Base-by-base conservation (phyloP, 805 yeast species). In the Yarrowia osloensis region DNA sequence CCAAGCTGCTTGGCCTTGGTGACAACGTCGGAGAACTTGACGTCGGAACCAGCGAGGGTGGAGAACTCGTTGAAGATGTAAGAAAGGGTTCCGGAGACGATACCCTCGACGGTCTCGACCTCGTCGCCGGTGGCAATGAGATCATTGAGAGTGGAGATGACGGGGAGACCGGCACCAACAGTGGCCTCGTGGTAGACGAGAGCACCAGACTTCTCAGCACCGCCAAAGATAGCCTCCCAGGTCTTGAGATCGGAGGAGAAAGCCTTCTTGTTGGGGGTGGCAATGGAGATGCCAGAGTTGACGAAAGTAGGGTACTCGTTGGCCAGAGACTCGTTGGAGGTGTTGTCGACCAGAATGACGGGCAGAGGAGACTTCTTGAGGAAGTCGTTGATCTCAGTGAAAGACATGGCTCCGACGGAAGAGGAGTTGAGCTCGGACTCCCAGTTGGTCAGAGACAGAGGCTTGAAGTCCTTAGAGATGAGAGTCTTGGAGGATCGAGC, bases 261-360 rank as follows among this genome's bases (percentile, higher is more conserved):
- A 0, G 96, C 99, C 83, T 95, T 95, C 80, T 95, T 95, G 84
- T 95, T 95, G 72, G 99, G 99, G 52, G 99, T 95, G 21, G 98
- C 99, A 73, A 95, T 86, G 52, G 97, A 91, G 71, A 95, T 87
- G 42, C 97, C 97, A 68, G 82, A 84, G 71, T 83, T 77, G 69
- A 94, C 81, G 73, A 95, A 87, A 44, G 81, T 77, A 52, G 97
- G 90, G 78, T 95, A 95, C 66, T 85, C 84, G 50, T 84, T 82
- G 54, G 98, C 97, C 71, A 94, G 80, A 7, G 83, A 76, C 70
- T 85, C 90, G 77, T 88, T 90, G 33, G 98, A 92, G 61, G 99
- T 95, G 84, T 95, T 95, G 79, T 95, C 99, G 47, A 95, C 89
- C 68, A 95, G 81, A 70, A 95, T 89, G 37, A 91, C 86, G 61